Conservation (phyloP, 352 stramenopile genomes). For the Plasmopara muralis region DNA sequence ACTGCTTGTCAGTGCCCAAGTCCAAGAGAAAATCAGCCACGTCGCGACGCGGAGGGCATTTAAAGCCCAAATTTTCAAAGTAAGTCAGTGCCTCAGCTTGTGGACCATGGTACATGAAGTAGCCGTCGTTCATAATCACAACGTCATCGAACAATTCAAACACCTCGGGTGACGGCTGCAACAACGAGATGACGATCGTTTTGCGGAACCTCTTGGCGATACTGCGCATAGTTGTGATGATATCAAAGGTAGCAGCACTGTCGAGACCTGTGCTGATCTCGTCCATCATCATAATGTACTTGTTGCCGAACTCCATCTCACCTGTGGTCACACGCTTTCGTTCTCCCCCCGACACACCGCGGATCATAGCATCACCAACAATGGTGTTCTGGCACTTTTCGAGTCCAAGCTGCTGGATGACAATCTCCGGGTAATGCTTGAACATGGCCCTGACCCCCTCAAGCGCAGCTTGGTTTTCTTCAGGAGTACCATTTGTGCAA, state of each 20-base stretch:
- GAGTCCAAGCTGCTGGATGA: conserved; percentile 45
- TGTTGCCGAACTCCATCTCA: conserved; percentile 82
- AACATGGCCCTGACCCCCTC: conserved; percentile 20
- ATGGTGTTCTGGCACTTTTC: conserved; percentile 52
- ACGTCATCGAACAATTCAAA: conserved; percentile 91
- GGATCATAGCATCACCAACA: conserved; percentile 51
- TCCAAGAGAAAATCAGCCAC: conserved; percentile 88
- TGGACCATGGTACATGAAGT: conserved; percentile 83
- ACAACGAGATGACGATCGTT: conserved; percentile 67
- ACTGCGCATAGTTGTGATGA: conserved; percentile 41
- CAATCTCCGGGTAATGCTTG: conserved; percentile 33
- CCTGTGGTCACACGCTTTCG: conserved; percentile 69
- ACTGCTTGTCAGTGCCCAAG: conserved; percentile 35
- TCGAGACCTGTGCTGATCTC: conserved; percentile 65
- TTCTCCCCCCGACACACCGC: conserved; percentile 67
- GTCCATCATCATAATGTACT: conserved; percentile 79
- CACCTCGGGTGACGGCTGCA: conserved; percentile 89
- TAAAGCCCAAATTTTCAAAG: conserved; percentile 69
- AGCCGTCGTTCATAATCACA: conserved; percentile 86
- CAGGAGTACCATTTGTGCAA: conserved; percentile 11
- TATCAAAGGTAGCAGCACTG: conserved; percentile 56
- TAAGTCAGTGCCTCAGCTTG: conserved; percentile 58
- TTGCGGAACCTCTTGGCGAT: conserved; percentile 45
- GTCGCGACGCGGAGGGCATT: conserved; percentile 53
- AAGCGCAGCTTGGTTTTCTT: conserved; percentile 32